Conservation (phyloP, 306 rosid genomes). For the Purshia tridentata region DNA sequence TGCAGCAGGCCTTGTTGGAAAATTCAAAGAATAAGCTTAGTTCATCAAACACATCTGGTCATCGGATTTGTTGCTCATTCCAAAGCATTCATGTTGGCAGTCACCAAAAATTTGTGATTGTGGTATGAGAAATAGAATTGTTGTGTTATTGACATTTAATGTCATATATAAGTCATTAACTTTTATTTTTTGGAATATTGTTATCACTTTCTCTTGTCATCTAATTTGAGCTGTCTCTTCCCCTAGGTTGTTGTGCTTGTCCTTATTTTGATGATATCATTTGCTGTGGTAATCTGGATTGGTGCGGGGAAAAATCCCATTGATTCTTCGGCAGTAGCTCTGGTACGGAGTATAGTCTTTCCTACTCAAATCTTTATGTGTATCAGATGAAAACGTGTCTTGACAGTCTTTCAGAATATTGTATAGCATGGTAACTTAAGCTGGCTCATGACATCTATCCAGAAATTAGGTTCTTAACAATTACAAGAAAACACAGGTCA, state of each 20-base stretch:
- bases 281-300: constrained; percentile 49
- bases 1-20: constrained; percentile 47
- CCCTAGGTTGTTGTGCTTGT: constrained; percentile 53
- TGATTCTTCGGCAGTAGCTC: constrained; percentile 54
- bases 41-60: constrained; percentile 33
- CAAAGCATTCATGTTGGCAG: constrained; percentile 54
- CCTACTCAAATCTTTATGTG: not conserved
- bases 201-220: constrained; percentile 3
- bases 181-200: not conserved
- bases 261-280: constrained; percentile 48
- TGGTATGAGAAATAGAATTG: constrained; percentile 38
- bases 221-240: constrained; percentile 31
- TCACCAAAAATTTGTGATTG: constrained; percentile 59
- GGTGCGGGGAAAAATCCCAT: constrained; percentile 50
- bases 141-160: not conserved
- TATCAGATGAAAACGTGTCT: constrained; percentile 1
- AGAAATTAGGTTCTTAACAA: constrained; percentile 10
- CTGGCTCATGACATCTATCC: constrained; percentile 1
- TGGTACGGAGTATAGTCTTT: constrained; percentile 36
- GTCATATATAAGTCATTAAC: not conserved
- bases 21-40: constrained; percentile 33
- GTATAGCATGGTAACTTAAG: not conserved
- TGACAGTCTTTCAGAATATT: not conserved
- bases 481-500: not conserved
- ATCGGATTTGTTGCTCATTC: constrained; percentile 53